Evolutionary conservation across 768 basidiomycete genomes (phyloP).

Genomic region (Phlebiopsis flavidoalba): DNA sequence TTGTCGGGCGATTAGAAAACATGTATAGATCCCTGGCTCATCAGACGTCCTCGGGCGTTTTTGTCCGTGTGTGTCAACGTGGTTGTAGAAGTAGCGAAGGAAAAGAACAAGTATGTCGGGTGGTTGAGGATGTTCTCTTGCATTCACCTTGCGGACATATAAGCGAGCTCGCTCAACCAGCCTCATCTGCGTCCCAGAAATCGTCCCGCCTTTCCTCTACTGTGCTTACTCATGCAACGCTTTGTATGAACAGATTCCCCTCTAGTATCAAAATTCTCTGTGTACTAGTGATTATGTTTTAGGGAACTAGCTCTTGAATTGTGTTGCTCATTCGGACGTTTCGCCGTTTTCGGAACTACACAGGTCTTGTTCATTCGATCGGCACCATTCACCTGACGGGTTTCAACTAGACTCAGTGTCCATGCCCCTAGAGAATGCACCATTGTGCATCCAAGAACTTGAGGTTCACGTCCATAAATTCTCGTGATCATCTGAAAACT

Average conservation of each 20-base stretch:
- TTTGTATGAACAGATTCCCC: background rate
- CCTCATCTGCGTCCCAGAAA: background rate
- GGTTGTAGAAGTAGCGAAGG: constrained; percentile 44
- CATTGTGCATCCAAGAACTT: no score
- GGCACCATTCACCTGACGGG: no score
- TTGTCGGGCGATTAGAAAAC: constrained; percentile 50
- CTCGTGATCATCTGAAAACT: no score
- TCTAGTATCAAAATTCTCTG: background rate
- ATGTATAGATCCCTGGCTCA: constrained; percentile 88
- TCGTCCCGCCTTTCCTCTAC: background rate
- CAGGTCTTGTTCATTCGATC: no score
- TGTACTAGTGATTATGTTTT: background rate
- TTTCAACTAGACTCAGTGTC: no score
- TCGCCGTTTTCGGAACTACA: no score
- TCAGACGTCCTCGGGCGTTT: constrained; percentile 75
- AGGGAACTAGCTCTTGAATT: no score
- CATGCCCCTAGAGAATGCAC: no score
- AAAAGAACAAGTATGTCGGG: background rate
- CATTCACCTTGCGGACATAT: background rate
- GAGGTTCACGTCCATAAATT: no score
- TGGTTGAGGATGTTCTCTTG: background rate
- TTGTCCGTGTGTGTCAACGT: constrained; percentile 86
- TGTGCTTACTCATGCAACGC: background rate
- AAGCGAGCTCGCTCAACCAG: background rate
- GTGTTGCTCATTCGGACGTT: no score